Percentiles rank a stretch among this genome's conserved stretches.
Conservation (phyloP, 805 yeast genomes). For the Yarrowia sp. region DNA sequence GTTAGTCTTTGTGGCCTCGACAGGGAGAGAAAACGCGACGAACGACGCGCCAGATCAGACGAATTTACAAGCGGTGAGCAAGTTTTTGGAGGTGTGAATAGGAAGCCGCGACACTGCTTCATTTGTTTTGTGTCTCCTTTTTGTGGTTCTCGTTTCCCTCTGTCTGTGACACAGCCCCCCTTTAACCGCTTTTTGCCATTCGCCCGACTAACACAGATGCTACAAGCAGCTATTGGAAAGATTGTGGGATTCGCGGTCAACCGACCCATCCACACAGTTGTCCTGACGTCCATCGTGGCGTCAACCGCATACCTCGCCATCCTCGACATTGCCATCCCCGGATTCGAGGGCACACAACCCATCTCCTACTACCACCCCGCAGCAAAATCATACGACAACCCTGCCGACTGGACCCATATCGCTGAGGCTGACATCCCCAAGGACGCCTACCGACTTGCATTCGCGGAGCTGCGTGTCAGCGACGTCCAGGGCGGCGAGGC, state of each 20-base stretch:
- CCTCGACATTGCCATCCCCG: conserved; percentile 53
- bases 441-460: conserved; percentile 41
- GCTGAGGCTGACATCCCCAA: conserved; percentile 39
- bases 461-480: conserved; percentile 44
- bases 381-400: conserved; percentile 29
- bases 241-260: conserved; percentile 55
- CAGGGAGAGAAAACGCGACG: conserved; percentile 23
- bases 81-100: too few relatives aligned
- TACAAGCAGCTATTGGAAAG: conserved; percentile 36
- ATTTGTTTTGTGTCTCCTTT: too few relatives aligned
- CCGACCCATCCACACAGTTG: conserved; percentile 86
- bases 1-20: conserved; percentile 37
- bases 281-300: conserved; percentile 73
- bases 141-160: too few relatives aligned
- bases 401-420: conserved; percentile 36
- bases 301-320: conserved; percentile 78
- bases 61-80: too few relatives aligned
- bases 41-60: too few relatives aligned
- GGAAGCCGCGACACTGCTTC: too few relatives aligned
- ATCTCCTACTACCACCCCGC: conserved; percentile 44
- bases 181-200: not conserved
- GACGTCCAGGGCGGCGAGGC: conserved; percentile 42
- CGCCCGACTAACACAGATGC: conserved; percentile 37
- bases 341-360: conserved; percentile 41
- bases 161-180: conserved; percentile 7